Percentiles rank a stretch among this genome's conserved stretches.
Evolutionary conservation across 2,329 filamentous ascomycete genomes (phyloP).

Genomic region (Byssoonygena ceratinophila): DNA sequence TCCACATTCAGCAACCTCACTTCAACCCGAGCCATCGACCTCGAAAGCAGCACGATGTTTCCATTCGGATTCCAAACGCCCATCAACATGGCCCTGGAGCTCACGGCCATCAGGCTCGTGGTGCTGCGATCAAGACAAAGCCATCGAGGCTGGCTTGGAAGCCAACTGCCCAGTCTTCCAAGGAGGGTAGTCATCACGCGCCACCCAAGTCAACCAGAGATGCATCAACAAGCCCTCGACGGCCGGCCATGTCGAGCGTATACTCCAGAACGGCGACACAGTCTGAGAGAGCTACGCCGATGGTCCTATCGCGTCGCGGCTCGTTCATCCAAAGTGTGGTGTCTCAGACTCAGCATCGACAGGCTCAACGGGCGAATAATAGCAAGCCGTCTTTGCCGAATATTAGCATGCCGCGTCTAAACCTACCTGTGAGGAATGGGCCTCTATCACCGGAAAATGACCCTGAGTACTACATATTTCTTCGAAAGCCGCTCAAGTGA

Average conservation of each 20-base stretch:
- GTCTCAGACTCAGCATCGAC: background rate
- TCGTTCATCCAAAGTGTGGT: background rate
- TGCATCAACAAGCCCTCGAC: background rate
- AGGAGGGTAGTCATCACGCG: background rate
- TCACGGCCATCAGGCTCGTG: background rate
- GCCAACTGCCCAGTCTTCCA: background rate
- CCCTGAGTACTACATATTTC: background rate
- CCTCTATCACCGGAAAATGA: background rate
- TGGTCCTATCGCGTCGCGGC: background rate
- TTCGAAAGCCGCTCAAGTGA: background rate
- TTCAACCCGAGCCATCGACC: background rate
- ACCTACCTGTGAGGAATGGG: conserved; percentile 1
- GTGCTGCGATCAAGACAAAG: background rate
- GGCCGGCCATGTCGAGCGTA: background rate
- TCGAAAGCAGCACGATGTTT: background rate
- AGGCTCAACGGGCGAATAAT: background rate
- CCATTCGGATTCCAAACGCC: background rate
- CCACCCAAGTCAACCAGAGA: background rate
- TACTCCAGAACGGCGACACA: background rate
- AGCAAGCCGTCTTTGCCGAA: background rate
- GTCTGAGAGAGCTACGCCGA: background rate
- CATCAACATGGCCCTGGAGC: background rate
- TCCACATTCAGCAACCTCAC: background rate
- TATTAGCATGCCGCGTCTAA: background rate
- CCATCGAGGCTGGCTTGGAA: background rate